These are phyloP conservation scores for Mortierella sp. DNA, from an alignment of 371 early-diverging fungal genomes.

Conservation along the genomic window DNA sequence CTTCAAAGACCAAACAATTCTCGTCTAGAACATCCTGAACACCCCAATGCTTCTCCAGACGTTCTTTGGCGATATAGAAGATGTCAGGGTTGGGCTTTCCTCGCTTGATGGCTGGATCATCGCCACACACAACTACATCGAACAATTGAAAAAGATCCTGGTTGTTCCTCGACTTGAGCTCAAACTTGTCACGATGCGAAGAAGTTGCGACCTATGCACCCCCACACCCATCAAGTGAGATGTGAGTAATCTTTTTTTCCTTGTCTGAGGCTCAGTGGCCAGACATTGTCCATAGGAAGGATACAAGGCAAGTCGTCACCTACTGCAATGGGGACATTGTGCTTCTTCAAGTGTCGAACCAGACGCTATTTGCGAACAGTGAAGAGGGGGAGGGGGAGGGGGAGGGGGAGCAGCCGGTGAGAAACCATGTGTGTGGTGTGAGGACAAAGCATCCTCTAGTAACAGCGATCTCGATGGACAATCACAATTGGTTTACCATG, in stretches of 20 bases:
- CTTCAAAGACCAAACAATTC: conserved; percentile 93
- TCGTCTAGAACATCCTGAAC: conserved; percentile 61
- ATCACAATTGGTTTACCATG: conserved; percentile 53
- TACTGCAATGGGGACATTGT: conserved; percentile 86
- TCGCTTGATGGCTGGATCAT: conserved; percentile 78
- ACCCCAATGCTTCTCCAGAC: conserved; percentile 50
- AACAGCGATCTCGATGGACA: too few relatives aligned
- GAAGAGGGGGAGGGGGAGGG: conserved; percentile 1
- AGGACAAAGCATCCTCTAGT: too few relatives aligned
- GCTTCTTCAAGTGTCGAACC: conserved; percentile 77
- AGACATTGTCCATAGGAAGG: too few relatives aligned
- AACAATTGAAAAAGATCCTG: conserved; percentile 81
- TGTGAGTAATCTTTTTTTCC: too few relatives aligned
- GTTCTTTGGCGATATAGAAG: conserved; percentile 76
- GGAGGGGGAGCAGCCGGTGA: neutral
- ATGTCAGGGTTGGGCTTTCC: conserved; percentile 95
- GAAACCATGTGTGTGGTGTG: too few relatives aligned
- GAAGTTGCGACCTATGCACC: conserved; percentile 79
- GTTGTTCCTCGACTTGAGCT: conserved; percentile 78
- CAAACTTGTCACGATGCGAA: conserved; percentile 76
- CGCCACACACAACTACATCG: conserved; percentile 85
- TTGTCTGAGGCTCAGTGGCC: too few relatives aligned
- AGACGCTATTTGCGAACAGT: conserved; percentile 61
- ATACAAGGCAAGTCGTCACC: conserved; percentile 11
- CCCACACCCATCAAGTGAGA: too few relatives aligned